phyloP scores from a whole-genome alignment of 495 filamentous ascomycete genomes.

The Chaetomium cochliodes region DNA sequence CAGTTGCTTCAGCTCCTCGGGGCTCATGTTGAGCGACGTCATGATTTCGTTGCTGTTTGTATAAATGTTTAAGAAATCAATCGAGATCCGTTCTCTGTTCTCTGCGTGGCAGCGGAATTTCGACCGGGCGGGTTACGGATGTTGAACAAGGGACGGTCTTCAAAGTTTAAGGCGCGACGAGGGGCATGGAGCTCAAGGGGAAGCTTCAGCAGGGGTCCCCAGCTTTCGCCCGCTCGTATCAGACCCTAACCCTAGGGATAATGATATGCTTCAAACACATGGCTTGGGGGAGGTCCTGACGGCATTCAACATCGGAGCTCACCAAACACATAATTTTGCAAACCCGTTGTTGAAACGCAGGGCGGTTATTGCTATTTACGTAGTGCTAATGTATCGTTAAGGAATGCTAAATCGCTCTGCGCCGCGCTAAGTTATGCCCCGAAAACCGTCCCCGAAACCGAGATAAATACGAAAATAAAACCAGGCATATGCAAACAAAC shows the following conservation, averaged over 20 bases:
- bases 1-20: slow-evolving; percentile 68
- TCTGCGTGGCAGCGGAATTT: not conserved
- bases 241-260: not conserved
- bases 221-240: not conserved
- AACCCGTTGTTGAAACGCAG: slow-evolving; percentile 11
- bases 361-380: not conserved
- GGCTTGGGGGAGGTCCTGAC: too few relatives aligned
- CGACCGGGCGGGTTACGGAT: too few relatives aligned
- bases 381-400: slow-evolving; percentile 9
- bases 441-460: not conserved
- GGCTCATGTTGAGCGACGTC: slow-evolving; percentile 48
- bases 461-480: not conserved
- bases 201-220: not conserved
- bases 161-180: too few relatives aligned
- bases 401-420: slow-evolving; percentile 9
- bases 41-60: slow-evolving; percentile 31
- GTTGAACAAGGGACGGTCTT: too few relatives aligned
- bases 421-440: slow-evolving; percentile 11
- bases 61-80: not conserved
- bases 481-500: not conserved
- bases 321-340: not conserved
- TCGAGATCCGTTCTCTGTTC: too few relatives aligned
- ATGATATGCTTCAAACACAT: too few relatives aligned
- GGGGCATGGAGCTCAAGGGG: not conserved
- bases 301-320: too few relatives aligned